phyloP scores from a whole-genome alignment of 208 protist species.

The Naegleria gruberi region DNA sequence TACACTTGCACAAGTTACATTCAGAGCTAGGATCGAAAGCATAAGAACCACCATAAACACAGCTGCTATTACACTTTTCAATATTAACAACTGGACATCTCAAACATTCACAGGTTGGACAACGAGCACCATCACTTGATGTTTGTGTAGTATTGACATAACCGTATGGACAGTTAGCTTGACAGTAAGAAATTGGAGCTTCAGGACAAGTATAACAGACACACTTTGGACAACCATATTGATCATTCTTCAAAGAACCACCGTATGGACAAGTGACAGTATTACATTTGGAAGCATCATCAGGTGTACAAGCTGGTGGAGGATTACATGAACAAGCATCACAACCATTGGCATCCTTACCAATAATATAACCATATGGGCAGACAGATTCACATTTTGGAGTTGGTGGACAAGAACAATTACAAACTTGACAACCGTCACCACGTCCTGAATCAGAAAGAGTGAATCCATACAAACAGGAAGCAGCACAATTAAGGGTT shows the following conservation, averaged over 20 bases:
- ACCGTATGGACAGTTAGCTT: background rate
- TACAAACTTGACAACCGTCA: background rate
- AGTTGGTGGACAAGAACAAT: background rate
- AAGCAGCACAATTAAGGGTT: background rate
- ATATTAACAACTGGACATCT: background rate
- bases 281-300: background rate
- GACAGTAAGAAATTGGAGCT: background rate
- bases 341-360: background rate
- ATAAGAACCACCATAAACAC: background rate
- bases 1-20: background rate
- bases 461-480: background rate
- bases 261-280: background rate
- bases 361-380: background rate
- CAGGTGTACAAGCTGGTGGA: background rate
- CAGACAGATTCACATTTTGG: background rate
- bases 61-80: background rate
- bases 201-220: background rate
- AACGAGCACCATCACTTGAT: background rate
- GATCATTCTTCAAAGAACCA: background rate
- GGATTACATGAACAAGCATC: background rate
- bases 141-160: background rate
- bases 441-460: background rate
- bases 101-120: background rate
- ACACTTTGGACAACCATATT: background rate
- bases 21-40: background rate